These are phyloP conservation scores for Ilyonectria destructans DNA, from an alignment of 2,329 filamentous ascomycete genomes.

Conservation along the genomic window DNA sequence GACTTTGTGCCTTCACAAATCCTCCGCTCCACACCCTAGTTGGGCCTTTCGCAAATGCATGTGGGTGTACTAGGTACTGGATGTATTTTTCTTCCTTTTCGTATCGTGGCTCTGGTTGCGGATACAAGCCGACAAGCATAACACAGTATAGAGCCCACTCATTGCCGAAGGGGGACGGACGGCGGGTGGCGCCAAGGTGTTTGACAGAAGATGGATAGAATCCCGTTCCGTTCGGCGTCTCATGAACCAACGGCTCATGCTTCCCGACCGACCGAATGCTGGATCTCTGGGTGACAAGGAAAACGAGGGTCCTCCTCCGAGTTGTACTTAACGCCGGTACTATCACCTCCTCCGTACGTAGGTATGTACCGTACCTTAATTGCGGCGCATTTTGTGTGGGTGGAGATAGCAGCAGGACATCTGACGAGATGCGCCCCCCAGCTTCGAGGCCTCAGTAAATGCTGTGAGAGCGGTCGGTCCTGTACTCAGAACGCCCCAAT, in stretches of 20 bases:
- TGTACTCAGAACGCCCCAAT: background rate
- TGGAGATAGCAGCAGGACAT: conserved; percentile 1
- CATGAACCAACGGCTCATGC: conserved; percentile 18
- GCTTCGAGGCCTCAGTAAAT: conserved; percentile 21
- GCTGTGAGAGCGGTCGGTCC: background rate
- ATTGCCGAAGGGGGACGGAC: conserved; percentile 1
- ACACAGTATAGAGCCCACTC: conserved; percentile 4
- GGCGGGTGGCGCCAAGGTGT: conserved; percentile 11
- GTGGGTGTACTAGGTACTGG: background rate
- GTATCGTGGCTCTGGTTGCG: conserved; percentile 7
- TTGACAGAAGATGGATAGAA: background rate
- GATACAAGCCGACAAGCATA: background rate
- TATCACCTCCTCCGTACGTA: background rate
- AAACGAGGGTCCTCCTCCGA: background rate
- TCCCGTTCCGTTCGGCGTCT: background rate
- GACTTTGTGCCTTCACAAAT: conserved; percentile 31
- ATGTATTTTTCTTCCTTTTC: conserved; percentile 11
- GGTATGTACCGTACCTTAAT: background rate
- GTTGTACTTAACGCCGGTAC: background rate
- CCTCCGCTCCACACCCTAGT: conserved; percentile 21
- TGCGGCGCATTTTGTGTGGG: background rate
- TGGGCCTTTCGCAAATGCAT: conserved; percentile 13
- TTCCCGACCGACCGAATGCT: background rate
- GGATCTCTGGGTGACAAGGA: background rate
- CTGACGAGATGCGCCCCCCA: background rate